These are phyloP conservation scores for Spathaspora arborariae DNA, from an alignment of 805 yeast species.

Conservation along the genomic window DNA sequence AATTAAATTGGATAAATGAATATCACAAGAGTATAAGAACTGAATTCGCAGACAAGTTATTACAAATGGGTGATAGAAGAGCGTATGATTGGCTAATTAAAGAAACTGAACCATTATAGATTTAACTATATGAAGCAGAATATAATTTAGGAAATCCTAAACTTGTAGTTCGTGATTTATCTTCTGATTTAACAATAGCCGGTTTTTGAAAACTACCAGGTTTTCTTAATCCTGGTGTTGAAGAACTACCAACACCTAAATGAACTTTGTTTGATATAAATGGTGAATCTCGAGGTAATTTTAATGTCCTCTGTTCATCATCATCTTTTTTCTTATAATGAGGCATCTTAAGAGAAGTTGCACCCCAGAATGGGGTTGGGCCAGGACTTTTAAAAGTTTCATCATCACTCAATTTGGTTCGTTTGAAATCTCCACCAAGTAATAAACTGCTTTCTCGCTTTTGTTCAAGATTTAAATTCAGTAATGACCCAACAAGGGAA, in stretches of 20 bases:
- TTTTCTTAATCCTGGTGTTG: conserved; percentile 22
- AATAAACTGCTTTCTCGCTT: conserved; percentile 1
- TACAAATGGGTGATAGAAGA: conserved; percentile 50
- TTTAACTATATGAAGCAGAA: conserved; percentile 15
- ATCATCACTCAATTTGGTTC: conserved; percentile 10
- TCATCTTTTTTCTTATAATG: conserved; percentile 16
- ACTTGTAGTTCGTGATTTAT: conserved; percentile 12
- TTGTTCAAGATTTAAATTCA: conserved; percentile 6
- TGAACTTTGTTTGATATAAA: conserved; percentile 25
- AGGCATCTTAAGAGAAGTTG: conserved; percentile 21
- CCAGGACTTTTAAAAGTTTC: conserved; percentile 7
- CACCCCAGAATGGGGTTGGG: conserved; percentile 9
- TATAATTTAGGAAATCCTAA: conserved; percentile 24
- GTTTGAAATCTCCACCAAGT: neutral
- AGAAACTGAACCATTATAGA: conserved; percentile 47
- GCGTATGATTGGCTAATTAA: conserved; percentile 68
- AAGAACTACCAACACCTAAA: neutral
- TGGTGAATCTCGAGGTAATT: conserved; percentile 22
- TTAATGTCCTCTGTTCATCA: conserved; percentile 10
- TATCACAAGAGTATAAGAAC: conserved; percentile 30
- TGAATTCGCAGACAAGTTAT: conserved; percentile 38
- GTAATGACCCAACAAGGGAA: conserved; percentile 5
- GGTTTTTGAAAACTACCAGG: conserved; percentile 36
- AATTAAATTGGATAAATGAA: conserved; percentile 37
- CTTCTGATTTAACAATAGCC: conserved; percentile 11